Conservation (phyloP, 1,284 basidiomycete species). For the Melanopsichium pennsylvanicum region DNA sequence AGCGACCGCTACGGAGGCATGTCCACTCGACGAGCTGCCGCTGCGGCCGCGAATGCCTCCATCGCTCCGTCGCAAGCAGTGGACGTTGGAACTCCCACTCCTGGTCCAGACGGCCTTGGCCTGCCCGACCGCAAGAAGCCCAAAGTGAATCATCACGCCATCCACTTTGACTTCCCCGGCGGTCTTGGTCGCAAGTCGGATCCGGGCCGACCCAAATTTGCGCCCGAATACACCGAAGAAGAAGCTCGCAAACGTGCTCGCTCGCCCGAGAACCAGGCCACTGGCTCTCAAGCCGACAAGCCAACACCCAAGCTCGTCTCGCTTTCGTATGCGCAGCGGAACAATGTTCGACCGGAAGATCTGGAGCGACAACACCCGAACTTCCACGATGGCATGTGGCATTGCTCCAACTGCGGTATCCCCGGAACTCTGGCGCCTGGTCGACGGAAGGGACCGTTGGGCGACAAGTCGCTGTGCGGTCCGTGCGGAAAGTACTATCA, state of each 20-base stretch:
- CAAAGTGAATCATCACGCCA: conserved; percentile 53
- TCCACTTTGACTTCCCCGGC: conserved; percentile 60
- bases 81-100: conserved; percentile 52
- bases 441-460: conserved; percentile 78
- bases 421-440: conserved; percentile 56
- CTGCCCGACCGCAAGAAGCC: conserved; percentile 46
- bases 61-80: conserved; percentile 46
- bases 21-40: conserved; percentile 54
- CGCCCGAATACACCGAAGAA: conserved; percentile 43
- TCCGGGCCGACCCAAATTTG: conserved; percentile 46
- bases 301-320: conserved; percentile 42
- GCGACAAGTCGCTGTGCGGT: conserved; percentile 89
- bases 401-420: conserved; percentile 64
- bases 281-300: conserved; percentile 33
- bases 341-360: conserved; percentile 59
- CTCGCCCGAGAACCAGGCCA: conserved; percentile 44
- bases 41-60: conserved; percentile 56
- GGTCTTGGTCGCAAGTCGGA: conserved; percentile 56
- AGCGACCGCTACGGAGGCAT: conserved; percentile 43
- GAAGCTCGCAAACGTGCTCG: conserved; percentile 44
- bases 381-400: conserved; percentile 63
- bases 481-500: conserved; percentile 77
- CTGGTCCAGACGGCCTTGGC: conserved; percentile 40
- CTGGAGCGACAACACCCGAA: conserved; percentile 61
- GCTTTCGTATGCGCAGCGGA: conserved; percentile 38